These are phyloP conservation scores for Rutidosis leptorrhynchoides DNA, from an alignment of 129 eudicot species.

Conservation along the genomic window DNA sequence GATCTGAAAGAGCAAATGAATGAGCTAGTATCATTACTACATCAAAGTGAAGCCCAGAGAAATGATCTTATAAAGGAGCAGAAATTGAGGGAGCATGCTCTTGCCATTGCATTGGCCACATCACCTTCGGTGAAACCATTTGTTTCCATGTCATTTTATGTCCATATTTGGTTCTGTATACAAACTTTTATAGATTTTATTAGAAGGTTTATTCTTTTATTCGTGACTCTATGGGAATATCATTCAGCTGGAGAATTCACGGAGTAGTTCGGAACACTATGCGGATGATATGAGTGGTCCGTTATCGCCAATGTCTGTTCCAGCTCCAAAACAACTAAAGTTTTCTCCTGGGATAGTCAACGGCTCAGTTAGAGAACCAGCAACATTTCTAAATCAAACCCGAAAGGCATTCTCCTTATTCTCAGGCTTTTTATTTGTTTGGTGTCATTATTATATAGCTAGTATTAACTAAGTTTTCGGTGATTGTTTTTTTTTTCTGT, in stretches of 20 bases:
- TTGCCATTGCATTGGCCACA: conserved; percentile 58
- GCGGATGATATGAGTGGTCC: conserved; percentile 78
- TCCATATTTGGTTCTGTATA: too few relatives aligned
- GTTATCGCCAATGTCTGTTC: conserved; percentile 77
- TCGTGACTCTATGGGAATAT: too few relatives aligned
- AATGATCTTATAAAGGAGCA: conserved; percentile 91
- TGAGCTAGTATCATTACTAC: conserved; percentile 75
- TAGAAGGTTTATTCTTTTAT: neutral
- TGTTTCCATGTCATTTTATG: too few relatives aligned
- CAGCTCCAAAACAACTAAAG: conserved; percentile 90
- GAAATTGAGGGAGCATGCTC: conserved; percentile 63
- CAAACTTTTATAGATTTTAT: too few relatives aligned
- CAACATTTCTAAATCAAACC: conserved; percentile 80
- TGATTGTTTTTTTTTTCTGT: conserved; percentile 17
- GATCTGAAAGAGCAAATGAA: conserved; percentile 97
- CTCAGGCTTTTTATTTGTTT: too few relatives aligned
- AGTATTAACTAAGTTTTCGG: too few relatives aligned
- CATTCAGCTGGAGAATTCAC: too few relatives aligned
- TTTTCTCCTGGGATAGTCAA: conserved; percentile 90
- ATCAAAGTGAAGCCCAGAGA: conserved; percentile 86
- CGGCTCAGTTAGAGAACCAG: conserved; percentile 78
- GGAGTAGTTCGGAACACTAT: too few relatives aligned
- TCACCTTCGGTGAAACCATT: conserved; percentile 61
- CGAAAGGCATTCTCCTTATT: too few relatives aligned
- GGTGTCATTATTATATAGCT: too few relatives aligned